Evolutionary conservation across 2,329 filamentous ascomycete genomes (phyloP).

Genomic region (Sclerotinia trifoliorum): DNA sequence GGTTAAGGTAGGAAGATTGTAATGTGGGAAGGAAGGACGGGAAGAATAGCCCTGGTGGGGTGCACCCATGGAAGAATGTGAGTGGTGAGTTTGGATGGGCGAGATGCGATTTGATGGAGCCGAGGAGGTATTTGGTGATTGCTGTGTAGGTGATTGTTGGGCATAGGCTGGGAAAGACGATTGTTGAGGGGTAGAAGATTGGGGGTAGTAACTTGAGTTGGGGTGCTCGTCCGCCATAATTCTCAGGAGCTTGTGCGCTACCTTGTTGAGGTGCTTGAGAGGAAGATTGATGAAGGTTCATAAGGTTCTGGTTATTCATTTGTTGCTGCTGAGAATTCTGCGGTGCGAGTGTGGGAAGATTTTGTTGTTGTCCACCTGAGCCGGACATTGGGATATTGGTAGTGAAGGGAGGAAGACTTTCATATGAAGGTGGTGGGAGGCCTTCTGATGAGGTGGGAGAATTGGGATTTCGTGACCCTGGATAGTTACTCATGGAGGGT

Average conservation of each 20-base stretch:
- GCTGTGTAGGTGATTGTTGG: constrained; percentile 51
- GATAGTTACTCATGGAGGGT: constrained; percentile 51
- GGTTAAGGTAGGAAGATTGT: constrained; percentile 60
- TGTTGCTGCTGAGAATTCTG: constrained; percentile 40
- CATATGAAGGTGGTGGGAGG: constrained; percentile 66
- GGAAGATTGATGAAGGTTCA: constrained; percentile 48
- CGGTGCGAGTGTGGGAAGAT: constrained; percentile 43
- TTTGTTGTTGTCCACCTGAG: constrained; percentile 40
- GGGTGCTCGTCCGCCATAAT: constrained; percentile 54
- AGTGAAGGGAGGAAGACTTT: constrained; percentile 63
- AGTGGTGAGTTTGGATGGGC: constrained; percentile 40
- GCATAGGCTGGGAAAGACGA: constrained; percentile 48
- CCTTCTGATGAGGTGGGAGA: constrained; percentile 61
- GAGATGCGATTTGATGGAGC: constrained; percentile 45
- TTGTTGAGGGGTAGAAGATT: constrained; percentile 50
- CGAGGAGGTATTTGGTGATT: constrained; percentile 43
- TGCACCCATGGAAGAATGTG: constrained; percentile 52
- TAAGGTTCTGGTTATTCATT: constrained; percentile 48
- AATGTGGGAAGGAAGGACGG: constrained; percentile 48
- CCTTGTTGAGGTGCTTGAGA: constrained; percentile 53
- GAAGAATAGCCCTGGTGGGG: constrained; percentile 52
- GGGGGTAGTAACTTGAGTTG: constrained; percentile 59
- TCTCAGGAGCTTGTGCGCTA: constrained; percentile 58
- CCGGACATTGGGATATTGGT: constrained; percentile 57
- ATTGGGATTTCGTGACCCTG: constrained; percentile 51